Conservation (phyloP, 495 filamentous ascomycete species). For the Durotheca rogersii region DNA sequence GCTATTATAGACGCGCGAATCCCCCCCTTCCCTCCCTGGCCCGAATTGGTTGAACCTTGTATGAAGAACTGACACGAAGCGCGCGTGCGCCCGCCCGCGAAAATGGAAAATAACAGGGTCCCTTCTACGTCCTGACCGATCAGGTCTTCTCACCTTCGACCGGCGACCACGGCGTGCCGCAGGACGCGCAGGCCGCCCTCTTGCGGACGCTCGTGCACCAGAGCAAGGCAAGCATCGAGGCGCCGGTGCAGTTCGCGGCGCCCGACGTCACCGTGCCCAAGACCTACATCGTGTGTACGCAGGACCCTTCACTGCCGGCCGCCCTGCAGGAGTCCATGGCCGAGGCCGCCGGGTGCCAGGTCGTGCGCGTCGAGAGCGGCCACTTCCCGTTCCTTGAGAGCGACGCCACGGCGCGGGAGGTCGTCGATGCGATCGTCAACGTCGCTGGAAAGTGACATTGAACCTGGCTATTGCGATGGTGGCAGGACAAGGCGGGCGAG, state of each 20-base stretch:
- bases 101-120: slow-evolving; percentile 12
- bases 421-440: slow-evolving; percentile 22
- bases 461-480: background rate
- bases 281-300: slow-evolving; percentile 28
- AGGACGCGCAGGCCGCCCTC: slow-evolving; percentile 5
- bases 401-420: slow-evolving; percentile 6
- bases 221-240: slow-evolving; percentile 23
- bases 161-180: background rate
- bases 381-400: slow-evolving; percentile 30
- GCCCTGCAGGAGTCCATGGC: slow-evolving; percentile 17
- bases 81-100: too few relatives aligned
- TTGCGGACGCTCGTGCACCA: slow-evolving; percentile 21
- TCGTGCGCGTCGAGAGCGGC: slow-evolving; percentile 10
- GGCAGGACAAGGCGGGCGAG: background rate
- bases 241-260: slow-evolving; percentile 14
- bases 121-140: slow-evolving; percentile 25
- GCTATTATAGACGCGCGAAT: background rate
- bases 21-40: background rate
- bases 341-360: slow-evolving; percentile 5
- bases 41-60: too few relatives aligned
- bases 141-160: background rate
- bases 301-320: slow-evolving; percentile 18
- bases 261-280: slow-evolving; percentile 27
- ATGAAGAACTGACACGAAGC: background rate
- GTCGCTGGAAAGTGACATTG: slow-evolving; percentile 13